phyloP scores from a whole-genome alignment of 176 grass and related monocot species.

The Elaeis guineensis region DNA sequence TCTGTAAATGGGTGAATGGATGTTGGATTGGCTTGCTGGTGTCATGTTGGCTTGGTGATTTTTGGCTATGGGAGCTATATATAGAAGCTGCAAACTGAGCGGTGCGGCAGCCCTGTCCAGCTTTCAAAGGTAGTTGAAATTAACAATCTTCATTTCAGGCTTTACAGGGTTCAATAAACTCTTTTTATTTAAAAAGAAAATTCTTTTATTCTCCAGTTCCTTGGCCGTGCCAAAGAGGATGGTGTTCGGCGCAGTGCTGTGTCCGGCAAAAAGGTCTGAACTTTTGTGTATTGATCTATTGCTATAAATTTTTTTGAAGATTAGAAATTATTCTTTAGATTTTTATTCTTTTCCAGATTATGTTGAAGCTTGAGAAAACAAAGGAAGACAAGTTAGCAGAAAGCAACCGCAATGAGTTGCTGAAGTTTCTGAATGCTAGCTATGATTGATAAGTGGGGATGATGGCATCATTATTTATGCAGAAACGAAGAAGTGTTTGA shows the following conservation, averaged over 20 bases:
- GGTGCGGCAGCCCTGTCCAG: constrained; percentile 59
- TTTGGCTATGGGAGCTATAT: constrained; percentile 63
- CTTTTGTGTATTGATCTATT: not conserved
- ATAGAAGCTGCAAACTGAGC: constrained; percentile 62
- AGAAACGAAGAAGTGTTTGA: no score
- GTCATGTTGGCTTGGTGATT: constrained; percentile 48
- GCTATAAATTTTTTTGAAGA: no score
- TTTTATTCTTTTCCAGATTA: constrained; percentile 40
- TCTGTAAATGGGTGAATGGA: constrained; percentile 61
- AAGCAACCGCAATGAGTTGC: constrained; percentile 72
- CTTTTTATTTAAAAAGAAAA: no score
- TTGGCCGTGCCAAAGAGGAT: constrained; percentile 79
- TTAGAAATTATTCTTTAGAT: not conserved
- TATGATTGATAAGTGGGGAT: constrained; percentile 38
- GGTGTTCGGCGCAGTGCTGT: constrained; percentile 72
- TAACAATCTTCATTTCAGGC: constrained; percentile 6
- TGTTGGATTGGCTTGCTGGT: constrained; percentile 62
- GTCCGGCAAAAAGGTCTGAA: constrained; percentile 88
- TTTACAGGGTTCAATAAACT: no score
- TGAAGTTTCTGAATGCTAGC: constrained; percentile 94
- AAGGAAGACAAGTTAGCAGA: constrained; percentile 94
- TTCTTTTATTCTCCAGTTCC: constrained; percentile 36
- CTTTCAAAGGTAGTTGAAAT: constrained; percentile 68
- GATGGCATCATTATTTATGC: no score
- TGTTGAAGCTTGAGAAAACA: constrained; percentile 82